These are phyloP conservation scores for Rhododendron vialii DNA, from an alignment of 148 eudicot species.

Conservation along the genomic window DNA sequence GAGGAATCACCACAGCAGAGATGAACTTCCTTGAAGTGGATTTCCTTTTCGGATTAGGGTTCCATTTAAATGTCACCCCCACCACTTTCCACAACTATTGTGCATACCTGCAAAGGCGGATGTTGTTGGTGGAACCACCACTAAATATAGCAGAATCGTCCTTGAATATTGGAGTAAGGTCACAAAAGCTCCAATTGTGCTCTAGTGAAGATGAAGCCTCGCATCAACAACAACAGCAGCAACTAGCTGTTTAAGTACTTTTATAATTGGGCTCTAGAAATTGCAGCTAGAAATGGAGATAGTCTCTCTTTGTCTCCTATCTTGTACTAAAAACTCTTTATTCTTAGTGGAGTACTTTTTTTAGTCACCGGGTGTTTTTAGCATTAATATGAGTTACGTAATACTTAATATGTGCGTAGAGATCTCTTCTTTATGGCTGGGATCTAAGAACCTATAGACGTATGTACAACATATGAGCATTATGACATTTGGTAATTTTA, in stretches of 20 bases:
- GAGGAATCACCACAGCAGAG: slow-evolving; percentile 56
- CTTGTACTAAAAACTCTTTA: neutral
- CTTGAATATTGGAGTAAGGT: slow-evolving; percentile 1
- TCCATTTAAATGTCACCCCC: slow-evolving; percentile 54
- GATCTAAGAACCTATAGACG: neutral
- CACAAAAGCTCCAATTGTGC: slow-evolving; percentile 23
- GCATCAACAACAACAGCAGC: slow-evolving; percentile 23
- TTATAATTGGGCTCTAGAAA: neutral
- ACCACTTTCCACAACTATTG: slow-evolving; percentile 42
- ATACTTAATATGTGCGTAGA: neutral
- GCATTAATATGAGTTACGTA: neutral
- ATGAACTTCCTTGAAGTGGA: slow-evolving; percentile 63
- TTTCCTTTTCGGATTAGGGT: slow-evolving; percentile 53
- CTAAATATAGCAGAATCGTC: slow-evolving; percentile 18
- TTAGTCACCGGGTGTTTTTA: neutral
- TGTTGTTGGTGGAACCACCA: slow-evolving; percentile 32
- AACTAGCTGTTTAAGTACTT: slow-evolving; percentile 14
- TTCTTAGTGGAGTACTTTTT: neutral
- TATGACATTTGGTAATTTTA: neutral
- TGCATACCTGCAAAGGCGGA: slow-evolving; percentile 40
- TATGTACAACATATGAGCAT: neutral
- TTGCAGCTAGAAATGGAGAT: neutral
- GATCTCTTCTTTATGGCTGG: neutral
- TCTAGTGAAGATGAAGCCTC: slow-evolving; percentile 38
- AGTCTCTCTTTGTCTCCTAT: neutral